Conservation (phyloP, 2,329 filamentous ascomycete species). For the Microsporum audouinii region DNA sequence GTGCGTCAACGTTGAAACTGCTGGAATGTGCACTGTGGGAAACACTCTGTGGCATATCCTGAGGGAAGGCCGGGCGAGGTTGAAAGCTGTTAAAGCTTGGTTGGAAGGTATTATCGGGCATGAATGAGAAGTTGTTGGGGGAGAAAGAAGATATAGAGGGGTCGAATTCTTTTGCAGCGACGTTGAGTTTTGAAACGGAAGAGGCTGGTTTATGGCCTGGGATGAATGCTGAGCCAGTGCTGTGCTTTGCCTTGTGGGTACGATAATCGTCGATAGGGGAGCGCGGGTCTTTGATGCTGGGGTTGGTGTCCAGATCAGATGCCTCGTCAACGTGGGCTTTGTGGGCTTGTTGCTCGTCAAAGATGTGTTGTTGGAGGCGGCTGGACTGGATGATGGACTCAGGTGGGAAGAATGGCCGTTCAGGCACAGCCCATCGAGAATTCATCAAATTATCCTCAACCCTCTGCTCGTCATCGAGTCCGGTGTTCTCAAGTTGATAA, state of each 20-base stretch:
- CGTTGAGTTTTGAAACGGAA: conserved; percentile 63
- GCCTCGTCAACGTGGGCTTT: conserved; percentile 37
- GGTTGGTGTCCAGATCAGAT: conserved; percentile 61
- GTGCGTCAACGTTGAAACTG: conserved; percentile 58
- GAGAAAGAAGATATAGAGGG: conserved; percentile 38
- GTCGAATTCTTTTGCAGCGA: conserved; percentile 78
- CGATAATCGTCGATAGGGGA: conserved; percentile 22
- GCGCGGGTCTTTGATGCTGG: conserved; percentile 50
- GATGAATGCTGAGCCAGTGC: conserved; percentile 22
- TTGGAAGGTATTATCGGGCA: conserved; percentile 32
- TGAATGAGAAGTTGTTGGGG: conserved; percentile 34
- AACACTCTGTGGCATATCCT: conserved; percentile 20
- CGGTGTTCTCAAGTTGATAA: conserved; percentile 70
- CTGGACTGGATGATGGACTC: conserved; percentile 17
- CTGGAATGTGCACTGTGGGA: conserved; percentile 26
- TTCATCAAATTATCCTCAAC: conserved; percentile 23
- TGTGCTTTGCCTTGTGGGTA: background rate
- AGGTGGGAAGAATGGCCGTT: conserved; percentile 14
- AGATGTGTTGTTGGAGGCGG: conserved; percentile 26
- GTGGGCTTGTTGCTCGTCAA: conserved; percentile 21
- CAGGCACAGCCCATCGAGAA: conserved; percentile 28
- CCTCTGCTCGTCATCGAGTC: conserved; percentile 61
- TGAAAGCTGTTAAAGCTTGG: conserved; percentile 23
- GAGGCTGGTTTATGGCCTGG: conserved; percentile 56
- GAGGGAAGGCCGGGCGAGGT: conserved; percentile 23